Percentiles rank a stretch among this genome's conserved stretches.
phyloP scores from a whole-genome alignment of 2,329 filamentous ascomycete genomes.

The Fusarium sp. region DNA sequence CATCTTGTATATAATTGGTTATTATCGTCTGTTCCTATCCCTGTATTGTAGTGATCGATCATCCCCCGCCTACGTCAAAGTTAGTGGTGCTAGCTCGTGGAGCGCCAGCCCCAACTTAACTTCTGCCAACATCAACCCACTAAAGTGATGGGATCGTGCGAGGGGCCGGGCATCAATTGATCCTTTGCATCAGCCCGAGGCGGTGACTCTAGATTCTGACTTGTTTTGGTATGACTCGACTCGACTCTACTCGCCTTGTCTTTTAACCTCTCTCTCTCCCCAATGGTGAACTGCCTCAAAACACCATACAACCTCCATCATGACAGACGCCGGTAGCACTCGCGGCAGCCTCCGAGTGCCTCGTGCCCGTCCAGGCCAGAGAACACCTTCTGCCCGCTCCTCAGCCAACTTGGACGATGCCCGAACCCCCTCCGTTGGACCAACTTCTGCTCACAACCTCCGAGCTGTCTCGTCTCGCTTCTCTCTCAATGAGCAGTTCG shows the following conservation, averaged over 20 bases:
- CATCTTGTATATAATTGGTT: no score
- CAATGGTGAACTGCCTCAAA: conserved; percentile 18
- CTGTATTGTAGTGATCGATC: neutral
- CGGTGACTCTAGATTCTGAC: conserved; percentile 29
- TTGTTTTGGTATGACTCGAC: neutral
- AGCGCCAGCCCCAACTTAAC: neutral
- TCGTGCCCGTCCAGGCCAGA: conserved; percentile 37
- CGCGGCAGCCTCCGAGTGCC: conserved; percentile 47
- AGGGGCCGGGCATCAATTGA: neutral
- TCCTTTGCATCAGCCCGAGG: conserved; percentile 15
- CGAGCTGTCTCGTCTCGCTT: conserved; percentile 56
- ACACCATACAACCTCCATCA: conserved; percentile 28
- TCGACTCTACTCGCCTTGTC: neutral
- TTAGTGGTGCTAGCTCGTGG: neutral
- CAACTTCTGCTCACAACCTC: conserved; percentile 41
- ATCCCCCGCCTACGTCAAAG: neutral
- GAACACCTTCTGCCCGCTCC: conserved; percentile 43
- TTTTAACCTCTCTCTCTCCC: neutral
- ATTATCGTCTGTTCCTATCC: no score
- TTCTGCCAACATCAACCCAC: conserved; percentile 31
- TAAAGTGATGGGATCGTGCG: neutral
- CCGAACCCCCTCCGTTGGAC: conserved; percentile 31
- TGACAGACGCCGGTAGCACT: conserved; percentile 44
- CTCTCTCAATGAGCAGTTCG: conserved; percentile 61
- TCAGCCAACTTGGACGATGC: conserved; percentile 40